phyloP scores from a whole-genome alignment of 495 filamentous ascomycete genomes.

The Aspergillus coremiiformis region DNA sequence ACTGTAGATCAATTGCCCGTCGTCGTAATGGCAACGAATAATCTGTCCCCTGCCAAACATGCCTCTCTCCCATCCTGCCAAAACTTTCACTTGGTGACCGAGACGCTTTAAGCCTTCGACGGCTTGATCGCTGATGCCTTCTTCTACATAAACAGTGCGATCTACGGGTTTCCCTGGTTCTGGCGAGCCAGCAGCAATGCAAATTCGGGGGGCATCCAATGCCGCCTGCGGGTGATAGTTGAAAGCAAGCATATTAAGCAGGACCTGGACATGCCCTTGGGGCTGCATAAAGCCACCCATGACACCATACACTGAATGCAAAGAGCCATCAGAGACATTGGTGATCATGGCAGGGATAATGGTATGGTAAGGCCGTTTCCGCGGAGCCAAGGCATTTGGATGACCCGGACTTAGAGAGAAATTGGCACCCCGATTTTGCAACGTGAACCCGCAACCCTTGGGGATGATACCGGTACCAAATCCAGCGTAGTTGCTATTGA shows the following conservation, averaged over 20 bases:
- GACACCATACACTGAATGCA: slow-evolving; percentile 85
- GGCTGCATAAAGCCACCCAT: slow-evolving; percentile 99
- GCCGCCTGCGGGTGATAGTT: slow-evolving; percentile 81
- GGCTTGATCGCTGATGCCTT: slow-evolving; percentile 65
- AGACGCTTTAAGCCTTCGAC: slow-evolving; percentile 56
- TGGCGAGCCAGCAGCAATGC: slow-evolving; percentile 64
- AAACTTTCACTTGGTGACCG: slow-evolving; percentile 68
- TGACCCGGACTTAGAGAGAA: slow-evolving; percentile 63
- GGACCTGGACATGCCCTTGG: slow-evolving; percentile 91
- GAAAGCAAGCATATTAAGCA: slow-evolving; percentile 85
- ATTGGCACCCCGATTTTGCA: slow-evolving; percentile 89
- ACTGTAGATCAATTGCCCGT: slow-evolving; percentile 64
- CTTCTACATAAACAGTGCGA: slow-evolving; percentile 69
- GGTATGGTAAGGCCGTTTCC: slow-evolving; percentile 94
- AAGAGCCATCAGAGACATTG: slow-evolving; percentile 55
- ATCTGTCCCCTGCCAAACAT: slow-evolving; percentile 90
- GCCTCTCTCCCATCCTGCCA: slow-evolving; percentile 57
- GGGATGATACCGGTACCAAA: slow-evolving; percentile 90
- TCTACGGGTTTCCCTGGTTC: slow-evolving; percentile 45
- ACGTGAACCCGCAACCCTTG: slow-evolving; percentile 72
- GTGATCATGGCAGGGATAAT: slow-evolving; percentile 94
- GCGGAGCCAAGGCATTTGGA: slow-evolving; percentile 70
- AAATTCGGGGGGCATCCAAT: slow-evolving; percentile 82
- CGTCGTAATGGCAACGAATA: slow-evolving; percentile 67
- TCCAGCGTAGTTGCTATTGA: slow-evolving; percentile 88